These are phyloP conservation scores for Rhodofomes roseus DNA, from an alignment of 1,284 basidiomycete species.

Conservation along the genomic window DNA sequence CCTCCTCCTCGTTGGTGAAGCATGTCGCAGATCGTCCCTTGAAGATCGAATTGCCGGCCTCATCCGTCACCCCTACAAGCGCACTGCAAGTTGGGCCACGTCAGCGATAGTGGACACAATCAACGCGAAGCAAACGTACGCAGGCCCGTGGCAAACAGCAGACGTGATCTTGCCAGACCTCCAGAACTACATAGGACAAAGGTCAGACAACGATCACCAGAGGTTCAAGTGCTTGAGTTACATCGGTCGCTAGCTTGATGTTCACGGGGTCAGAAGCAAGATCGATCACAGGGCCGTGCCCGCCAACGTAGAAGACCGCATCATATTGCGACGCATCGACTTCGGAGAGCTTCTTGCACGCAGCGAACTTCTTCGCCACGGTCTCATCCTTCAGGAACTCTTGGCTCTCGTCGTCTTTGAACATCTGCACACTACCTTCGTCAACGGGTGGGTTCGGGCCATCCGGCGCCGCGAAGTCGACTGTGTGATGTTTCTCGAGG, in stretches of 20 bases:
- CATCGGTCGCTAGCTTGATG: constrained; percentile 54
- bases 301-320: constrained; percentile 78
- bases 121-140: constrained; percentile 26
- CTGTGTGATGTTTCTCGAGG: constrained; percentile 50
- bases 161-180: constrained; percentile 51
- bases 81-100: constrained; percentile 26
- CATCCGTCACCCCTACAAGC: constrained; percentile 51
- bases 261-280: constrained; percentile 56
- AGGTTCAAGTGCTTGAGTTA: constrained; percentile 24
- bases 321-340: constrained; percentile 61
- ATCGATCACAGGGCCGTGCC: constrained; percentile 72
- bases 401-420: constrained; percentile 53
- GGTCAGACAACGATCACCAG: background rate
- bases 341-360: constrained; percentile 59
- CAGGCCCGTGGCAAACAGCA: constrained; percentile 78
- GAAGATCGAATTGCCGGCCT: constrained; percentile 59
- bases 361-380: constrained; percentile 55
- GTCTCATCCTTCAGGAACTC: constrained; percentile 62
- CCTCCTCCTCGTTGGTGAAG: constrained; percentile 74
- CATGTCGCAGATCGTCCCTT: constrained; percentile 57
- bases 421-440: constrained; percentile 51
- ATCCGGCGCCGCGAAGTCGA: constrained; percentile 70
- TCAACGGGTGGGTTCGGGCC: constrained; percentile 78
- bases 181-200: constrained; percentile 52
- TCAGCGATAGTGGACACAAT: background rate